Conservation (phyloP, 305 asterid species). For the Fraxinus baroniana region DNA sequence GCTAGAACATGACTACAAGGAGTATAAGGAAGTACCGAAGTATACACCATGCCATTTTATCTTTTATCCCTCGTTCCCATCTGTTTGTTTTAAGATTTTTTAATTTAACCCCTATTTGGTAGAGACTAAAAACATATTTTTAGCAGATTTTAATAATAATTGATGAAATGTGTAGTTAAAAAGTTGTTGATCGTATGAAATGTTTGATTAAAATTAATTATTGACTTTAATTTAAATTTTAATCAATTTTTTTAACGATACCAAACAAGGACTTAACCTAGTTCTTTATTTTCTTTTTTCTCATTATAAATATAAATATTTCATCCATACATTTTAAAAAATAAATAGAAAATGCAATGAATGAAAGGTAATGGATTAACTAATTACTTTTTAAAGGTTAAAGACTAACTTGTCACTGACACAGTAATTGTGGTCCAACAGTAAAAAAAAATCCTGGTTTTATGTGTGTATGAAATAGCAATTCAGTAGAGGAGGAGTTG, state of each 20-base stretch:
- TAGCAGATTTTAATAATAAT: too few species aligned
- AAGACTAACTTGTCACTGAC: neutral
- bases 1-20: neutral
- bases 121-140: too few species aligned
- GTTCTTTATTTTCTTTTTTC: neutral
- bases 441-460: neutral
- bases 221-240: too few species aligned
- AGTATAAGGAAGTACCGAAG: neutral
- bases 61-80: neutral
- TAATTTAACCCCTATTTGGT: neutral
- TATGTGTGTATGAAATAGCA: neutral
- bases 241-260: too few species aligned
- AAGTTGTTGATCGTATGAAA: neutral
- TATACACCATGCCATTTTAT: neutral
- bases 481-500: constrained; percentile 41
- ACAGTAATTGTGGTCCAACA: neutral
- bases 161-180: too few species aligned
- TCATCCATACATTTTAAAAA: neutral
- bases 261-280: neutral
- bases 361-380: neutral
- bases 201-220: neutral
- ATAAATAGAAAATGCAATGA: neutral
- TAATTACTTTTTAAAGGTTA: neutral
- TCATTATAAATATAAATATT: neutral
- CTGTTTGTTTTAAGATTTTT: neutral